phyloP scores from a whole-genome alignment of 371 early-diverging fungal species.

The Gilbertella persicaria region DNA sequence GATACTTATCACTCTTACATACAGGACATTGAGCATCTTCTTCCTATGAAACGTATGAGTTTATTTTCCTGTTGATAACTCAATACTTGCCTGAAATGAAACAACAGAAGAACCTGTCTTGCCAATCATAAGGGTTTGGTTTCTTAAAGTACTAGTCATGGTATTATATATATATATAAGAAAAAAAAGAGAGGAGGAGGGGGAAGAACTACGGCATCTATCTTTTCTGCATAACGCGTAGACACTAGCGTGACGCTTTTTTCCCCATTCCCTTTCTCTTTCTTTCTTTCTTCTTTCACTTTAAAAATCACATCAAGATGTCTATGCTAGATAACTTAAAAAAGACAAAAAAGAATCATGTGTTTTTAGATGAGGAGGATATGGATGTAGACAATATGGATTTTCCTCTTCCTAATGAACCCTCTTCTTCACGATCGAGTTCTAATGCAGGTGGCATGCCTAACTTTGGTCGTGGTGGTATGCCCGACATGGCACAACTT shows the following conservation, averaged over 20 bases:
- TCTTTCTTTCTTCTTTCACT: slow-evolving; percentile 8
- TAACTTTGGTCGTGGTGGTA: slow-evolving; percentile 6
- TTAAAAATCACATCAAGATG: slow-evolving; percentile 15
- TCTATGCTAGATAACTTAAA: slow-evolving; percentile 52
- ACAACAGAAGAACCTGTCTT: slow-evolving; percentile 47
- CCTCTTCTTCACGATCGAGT: slow-evolving; percentile 3
- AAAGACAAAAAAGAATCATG: slow-evolving; percentile 38
- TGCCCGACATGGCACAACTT: slow-evolving; percentile 29
- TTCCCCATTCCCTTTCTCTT: slow-evolving; percentile 1
- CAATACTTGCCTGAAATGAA: slow-evolving; percentile 41
- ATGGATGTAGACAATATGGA: slow-evolving; percentile 72
- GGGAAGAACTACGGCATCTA: neutral
- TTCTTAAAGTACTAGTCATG: slow-evolving; percentile 29
- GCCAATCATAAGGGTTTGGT: slow-evolving; percentile 43
- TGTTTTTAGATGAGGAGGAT: slow-evolving; percentile 51
- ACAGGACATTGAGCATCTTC: slow-evolving; percentile 92
- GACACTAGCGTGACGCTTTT: too few species aligned
- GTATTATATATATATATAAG: too few species aligned
- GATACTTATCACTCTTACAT: slow-evolving; percentile 93
- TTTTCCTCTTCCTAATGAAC: slow-evolving; percentile 57
- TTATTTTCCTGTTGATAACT: neutral
- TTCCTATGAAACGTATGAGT: slow-evolving; percentile 25
- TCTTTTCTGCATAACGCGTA: neutral
- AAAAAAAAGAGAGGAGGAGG: neutral
- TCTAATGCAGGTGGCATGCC: neutral